phyloP scores from a whole-genome alignment of 2,329 filamentous ascomycete genomes.

The Penicillium frequentans region DNA sequence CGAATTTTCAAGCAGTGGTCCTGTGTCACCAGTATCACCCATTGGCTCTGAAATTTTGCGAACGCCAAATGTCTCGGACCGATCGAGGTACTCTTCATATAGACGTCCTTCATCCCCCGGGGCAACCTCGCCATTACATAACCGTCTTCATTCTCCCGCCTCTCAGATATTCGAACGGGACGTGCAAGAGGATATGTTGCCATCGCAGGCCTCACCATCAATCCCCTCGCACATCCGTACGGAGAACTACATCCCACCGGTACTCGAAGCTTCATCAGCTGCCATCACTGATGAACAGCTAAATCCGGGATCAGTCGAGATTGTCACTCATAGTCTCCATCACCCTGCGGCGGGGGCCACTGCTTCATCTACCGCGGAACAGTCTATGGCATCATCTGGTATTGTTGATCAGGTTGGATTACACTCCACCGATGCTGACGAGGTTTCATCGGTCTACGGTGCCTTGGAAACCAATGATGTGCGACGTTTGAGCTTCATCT shows the following conservation, averaged over 20 bases:
- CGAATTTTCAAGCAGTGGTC: conserved; percentile 6
- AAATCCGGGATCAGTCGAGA: conserved; percentile 87
- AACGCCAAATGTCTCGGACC: conserved; percentile 16
- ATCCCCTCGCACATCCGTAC: conserved; percentile 92
- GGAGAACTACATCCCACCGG: conserved; percentile 89
- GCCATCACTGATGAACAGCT: conserved; percentile 86
- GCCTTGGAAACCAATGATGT: conserved; percentile 76
- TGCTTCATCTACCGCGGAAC: conserved; percentile 39
- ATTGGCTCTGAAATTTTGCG: conserved; percentile 24
- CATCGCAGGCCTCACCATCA: conserved; percentile 74
- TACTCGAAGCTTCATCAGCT: conserved; percentile 85
- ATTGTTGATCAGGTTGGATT: conserved; percentile 53
- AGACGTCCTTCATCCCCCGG: conserved; percentile 63
- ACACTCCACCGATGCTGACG: conserved; percentile 50
- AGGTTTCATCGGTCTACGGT: conserved; percentile 73
- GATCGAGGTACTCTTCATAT: conserved; percentile 32
- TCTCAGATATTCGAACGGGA: conserved; percentile 88
- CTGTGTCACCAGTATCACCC: conserved; percentile 19
- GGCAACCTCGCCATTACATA: conserved; percentile 65
- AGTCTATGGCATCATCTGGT: conserved; percentile 45
- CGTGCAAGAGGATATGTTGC: conserved; percentile 74
- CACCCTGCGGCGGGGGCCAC: conserved; percentile 73
- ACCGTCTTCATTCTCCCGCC: conserved; percentile 75
- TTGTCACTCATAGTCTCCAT: conserved; percentile 82
- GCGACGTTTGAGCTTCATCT: conserved; percentile 87